phyloP scores from a whole-genome alignment of 2,329 filamentous ascomycete genomes.

The Fusarium musae region DNA sequence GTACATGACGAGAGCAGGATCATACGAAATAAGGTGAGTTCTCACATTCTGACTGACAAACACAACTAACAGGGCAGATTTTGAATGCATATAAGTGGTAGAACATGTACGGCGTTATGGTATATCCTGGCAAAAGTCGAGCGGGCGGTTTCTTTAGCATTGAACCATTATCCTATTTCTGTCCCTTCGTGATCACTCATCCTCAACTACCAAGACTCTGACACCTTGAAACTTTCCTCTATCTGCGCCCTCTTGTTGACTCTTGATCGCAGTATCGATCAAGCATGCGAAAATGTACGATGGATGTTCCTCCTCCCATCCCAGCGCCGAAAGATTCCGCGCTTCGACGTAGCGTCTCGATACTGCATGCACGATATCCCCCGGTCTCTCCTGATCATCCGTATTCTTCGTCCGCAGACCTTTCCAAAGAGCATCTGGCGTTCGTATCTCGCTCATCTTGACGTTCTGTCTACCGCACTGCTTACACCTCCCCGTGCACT shows the following conservation, averaged over 20 bases:
- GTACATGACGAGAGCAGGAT: slow-evolving; percentile 98
- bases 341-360: slow-evolving; percentile 49
- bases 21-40: slow-evolving; percentile 89
- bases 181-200: slow-evolving; percentile 32
- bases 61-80: slow-evolving; percentile 47
- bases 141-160: slow-evolving; percentile 44
- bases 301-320: slow-evolving; percentile 47
- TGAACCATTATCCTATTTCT: slow-evolving; percentile 24
- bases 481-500: slow-evolving; percentile 41
- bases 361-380: slow-evolving; percentile 47
- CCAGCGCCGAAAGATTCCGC: slow-evolving; percentile 46
- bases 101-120: slow-evolving; percentile 47
- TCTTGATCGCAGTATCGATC: slow-evolving; percentile 45
- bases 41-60: neutral
- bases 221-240: slow-evolving; percentile 41
- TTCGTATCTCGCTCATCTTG: slow-evolving; percentile 27
- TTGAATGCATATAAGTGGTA: slow-evolving; percentile 45
- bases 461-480: slow-evolving; percentile 27
- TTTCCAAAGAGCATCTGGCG: slow-evolving; percentile 36
- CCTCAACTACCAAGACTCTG: slow-evolving; percentile 43
- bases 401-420: slow-evolving; percentile 31
- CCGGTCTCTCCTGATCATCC: slow-evolving; percentile 24
- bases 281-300: slow-evolving; percentile 47
- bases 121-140: slow-evolving; percentile 48
- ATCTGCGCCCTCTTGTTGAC: slow-evolving; percentile 43